Percentiles rank a stretch among this genome's conserved stretches.
phyloP scores from a whole-genome alignment of 305 asterid genomes.

The Solanum hybrid region DNA sequence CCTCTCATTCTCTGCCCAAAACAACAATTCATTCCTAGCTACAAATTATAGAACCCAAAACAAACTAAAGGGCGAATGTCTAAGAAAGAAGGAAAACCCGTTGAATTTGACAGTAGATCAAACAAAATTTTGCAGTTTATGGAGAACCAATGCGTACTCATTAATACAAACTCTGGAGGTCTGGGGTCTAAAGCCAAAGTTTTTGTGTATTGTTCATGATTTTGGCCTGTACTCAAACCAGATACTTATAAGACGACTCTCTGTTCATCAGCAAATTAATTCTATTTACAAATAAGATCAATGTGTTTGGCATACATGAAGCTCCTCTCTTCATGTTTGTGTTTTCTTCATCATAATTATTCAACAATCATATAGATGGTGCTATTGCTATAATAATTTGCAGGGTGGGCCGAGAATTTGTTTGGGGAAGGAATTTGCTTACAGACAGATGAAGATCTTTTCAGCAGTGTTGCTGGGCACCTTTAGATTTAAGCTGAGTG shows the following conservation, averaged over 20 bases:
- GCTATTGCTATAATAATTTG: neutral
- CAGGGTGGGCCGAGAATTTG: slow-evolving; percentile 82
- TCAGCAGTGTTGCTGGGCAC: slow-evolving; percentile 47
- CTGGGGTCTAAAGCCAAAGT: neutral
- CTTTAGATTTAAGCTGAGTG: slow-evolving; percentile 43
- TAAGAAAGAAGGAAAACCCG: neutral
- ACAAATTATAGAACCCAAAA: neutral
- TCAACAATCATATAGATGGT: too few species aligned
- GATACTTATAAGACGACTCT: neutral
- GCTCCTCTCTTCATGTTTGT: too few species aligned
- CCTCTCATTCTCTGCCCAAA: neutral
- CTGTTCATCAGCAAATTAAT: neutral
- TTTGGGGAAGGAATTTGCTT: slow-evolving; percentile 70
- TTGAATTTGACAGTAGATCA: neutral
- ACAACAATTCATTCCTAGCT: neutral
- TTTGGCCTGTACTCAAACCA: neutral
- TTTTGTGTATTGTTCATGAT: neutral
- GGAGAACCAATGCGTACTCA: neutral
- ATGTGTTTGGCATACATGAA: neutral
- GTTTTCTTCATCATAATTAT: too few species aligned
- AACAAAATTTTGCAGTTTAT: neutral
- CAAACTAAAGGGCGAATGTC: neutral
- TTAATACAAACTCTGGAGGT: neutral
- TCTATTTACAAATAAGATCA: too few species aligned
- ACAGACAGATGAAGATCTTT: slow-evolving; percentile 69